Conservation (phyloP, 2,329 filamentous ascomycete genomes). For the Arthrinium phaeospermum region DNA sequence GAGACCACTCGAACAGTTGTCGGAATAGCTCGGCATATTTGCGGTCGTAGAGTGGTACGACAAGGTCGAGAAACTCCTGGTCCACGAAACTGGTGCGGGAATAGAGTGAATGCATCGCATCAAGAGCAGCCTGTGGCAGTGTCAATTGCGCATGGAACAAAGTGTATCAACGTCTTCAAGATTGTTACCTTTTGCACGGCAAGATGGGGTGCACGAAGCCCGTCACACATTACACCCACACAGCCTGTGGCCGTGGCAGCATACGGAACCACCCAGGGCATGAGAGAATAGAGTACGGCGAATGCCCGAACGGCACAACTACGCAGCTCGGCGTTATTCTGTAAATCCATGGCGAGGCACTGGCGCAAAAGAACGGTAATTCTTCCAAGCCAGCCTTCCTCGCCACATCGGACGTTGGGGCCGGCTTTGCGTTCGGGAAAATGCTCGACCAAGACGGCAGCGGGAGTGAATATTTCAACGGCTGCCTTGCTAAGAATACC, state of each 20-base stretch:
- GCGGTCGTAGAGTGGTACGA: constrained; percentile 79
- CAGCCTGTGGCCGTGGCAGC: constrained; percentile 75
- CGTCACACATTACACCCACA: constrained; percentile 72
- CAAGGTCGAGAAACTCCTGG: constrained; percentile 77
- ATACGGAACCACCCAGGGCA: constrained; percentile 87
- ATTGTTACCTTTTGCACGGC: constrained; percentile 73
- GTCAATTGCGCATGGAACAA: background rate
- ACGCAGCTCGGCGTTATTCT: constrained; percentile 70
- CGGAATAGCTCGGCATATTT: constrained; percentile 74
- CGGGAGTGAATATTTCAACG: constrained; percentile 91
- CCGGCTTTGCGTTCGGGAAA: constrained; percentile 75
- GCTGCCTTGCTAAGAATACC: constrained; percentile 85
- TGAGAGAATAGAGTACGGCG: constrained; percentile 76
- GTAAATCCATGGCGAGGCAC: constrained; percentile 70
- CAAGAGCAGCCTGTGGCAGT: constrained; percentile 71
- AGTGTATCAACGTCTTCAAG: constrained; percentile 1
- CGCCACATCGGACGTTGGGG: constrained; percentile 73
- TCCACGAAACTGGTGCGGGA: constrained; percentile 75
- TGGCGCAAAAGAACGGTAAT: constrained; percentile 75
- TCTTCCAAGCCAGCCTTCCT: constrained; percentile 86
- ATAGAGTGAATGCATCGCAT: constrained; percentile 84
- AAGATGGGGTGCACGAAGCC: constrained; percentile 72
- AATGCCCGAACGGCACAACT: constrained; percentile 78
- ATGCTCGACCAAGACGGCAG: constrained; percentile 73
- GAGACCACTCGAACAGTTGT: constrained; percentile 79